Evolutionary conservation across 73 alveolate genomes (phyloP).

Genomic region (Paramecium tetraurelia): DNA sequence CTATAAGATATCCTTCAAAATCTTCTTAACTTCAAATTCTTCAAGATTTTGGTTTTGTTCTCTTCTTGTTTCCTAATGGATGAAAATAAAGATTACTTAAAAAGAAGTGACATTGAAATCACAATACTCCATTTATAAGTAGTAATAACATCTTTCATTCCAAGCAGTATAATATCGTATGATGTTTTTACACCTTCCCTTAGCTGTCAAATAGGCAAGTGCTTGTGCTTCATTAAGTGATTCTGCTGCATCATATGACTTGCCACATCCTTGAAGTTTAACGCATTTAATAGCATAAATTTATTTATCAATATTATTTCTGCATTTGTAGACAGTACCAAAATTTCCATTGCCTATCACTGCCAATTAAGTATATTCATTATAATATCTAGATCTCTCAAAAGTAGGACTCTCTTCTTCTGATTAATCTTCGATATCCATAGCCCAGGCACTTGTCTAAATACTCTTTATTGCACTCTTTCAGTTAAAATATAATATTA

Average conservation of each 20-base stretch:
- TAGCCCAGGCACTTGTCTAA: conserved; percentile 23
- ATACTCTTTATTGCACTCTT: conserved; percentile 14
- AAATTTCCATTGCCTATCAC: conserved; percentile 82
- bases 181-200: conserved; percentile 73
- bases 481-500: neutral
- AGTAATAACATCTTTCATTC: conserved; percentile 71
- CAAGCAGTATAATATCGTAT: conserved; percentile 82
- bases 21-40: conserved; percentile 64
- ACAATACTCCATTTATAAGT: conserved; percentile 83
- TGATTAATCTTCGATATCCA: conserved; percentile 23
- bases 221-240: conserved; percentile 80
- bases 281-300: conserved; percentile 80
- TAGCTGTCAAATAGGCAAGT: conserved; percentile 75
- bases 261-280: conserved; percentile 53
- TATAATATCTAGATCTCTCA: conserved; percentile 33
- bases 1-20: conserved; percentile 71
- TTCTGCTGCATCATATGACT: conserved; percentile 14
- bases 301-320: conserved; percentile 75
- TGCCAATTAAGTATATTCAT: conserved; percentile 38
- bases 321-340: conserved; percentile 76
- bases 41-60: neutral
- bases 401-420: neutral
- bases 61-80: neutral
- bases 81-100: conserved; percentile 26
- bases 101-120: conserved; percentile 53